Conservation (phyloP, 495 filamentous ascomycete species). For the Aspergillus taichungensis region DNA sequence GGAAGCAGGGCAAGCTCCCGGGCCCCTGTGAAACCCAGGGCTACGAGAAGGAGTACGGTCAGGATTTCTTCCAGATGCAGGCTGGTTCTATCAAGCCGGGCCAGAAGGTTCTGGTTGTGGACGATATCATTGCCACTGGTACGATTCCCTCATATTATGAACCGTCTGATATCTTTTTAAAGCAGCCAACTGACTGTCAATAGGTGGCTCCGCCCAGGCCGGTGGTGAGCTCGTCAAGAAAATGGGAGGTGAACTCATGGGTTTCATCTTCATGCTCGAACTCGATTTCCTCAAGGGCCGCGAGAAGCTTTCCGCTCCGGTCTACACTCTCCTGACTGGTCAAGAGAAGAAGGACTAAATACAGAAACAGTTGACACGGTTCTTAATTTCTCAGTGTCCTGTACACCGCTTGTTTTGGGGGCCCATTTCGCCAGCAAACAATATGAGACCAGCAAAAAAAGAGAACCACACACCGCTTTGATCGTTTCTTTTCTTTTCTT, state of each 20-base stretch:
- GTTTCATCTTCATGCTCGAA: constrained; percentile 93
- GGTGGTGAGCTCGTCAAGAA: constrained; percentile 78
- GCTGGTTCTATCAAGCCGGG: constrained; percentile 71
- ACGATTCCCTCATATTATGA: constrained; percentile 22
- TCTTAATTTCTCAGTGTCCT: too few relatives aligned
- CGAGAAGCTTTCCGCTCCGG: constrained; percentile 77
- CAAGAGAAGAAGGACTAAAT: constrained; percentile 30
- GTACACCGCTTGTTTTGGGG: too few relatives aligned
- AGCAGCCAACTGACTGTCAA: constrained; percentile 2
- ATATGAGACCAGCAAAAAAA: too few relatives aligned
- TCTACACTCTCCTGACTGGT: constrained; percentile 70
- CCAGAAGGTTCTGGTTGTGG: constrained; percentile 84
- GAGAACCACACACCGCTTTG: too few relatives aligned
- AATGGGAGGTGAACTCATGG: constrained; percentile 74
- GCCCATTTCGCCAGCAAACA: too few relatives aligned
- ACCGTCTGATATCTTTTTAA: neutral
- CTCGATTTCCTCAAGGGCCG: constrained; percentile 90
- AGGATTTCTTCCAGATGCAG: constrained; percentile 97
- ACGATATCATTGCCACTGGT: constrained; percentile 99
- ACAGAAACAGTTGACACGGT: neutral
- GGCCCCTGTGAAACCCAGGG: constrained; percentile 72
- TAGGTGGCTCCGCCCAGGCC: constrained; percentile 86
- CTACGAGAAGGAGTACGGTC: constrained; percentile 94
- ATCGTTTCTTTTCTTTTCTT: constrained; percentile 2
- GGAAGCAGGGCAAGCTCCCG: constrained; percentile 95